Conservation (phyloP, 768 basidiomycete genomes). For the Pholiota microspora region DNA sequence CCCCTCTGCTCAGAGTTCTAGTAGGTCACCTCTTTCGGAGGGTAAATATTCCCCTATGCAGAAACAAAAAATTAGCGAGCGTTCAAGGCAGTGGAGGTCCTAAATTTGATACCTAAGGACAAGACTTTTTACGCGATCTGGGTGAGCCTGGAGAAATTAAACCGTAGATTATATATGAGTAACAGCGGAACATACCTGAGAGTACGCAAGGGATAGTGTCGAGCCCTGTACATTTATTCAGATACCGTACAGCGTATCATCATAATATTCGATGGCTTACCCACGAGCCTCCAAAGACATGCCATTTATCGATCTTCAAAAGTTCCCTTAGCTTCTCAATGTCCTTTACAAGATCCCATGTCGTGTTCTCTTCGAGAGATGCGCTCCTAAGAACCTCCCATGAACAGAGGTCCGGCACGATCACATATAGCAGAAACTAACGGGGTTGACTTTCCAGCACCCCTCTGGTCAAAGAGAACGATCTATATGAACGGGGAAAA, state of each 20-base stretch:
- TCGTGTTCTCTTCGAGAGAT: constrained; percentile 83
- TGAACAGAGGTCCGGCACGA: not conserved
- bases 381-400: constrained; percentile 49
- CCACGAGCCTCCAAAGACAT: constrained; percentile 96
- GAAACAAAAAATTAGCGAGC: not conserved
- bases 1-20: not conserved
- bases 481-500: constrained; percentile 44
- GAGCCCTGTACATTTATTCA: constrained; percentile 58
- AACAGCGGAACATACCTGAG: constrained; percentile 51
- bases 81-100: not conserved
- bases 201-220: constrained; percentile 81
- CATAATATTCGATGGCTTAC: constrained; percentile 28
- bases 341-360: constrained; percentile 91
- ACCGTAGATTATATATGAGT: not conserved
- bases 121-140: constrained; percentile 75
- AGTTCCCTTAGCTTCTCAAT: constrained; percentile 79
- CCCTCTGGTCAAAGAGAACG: constrained; percentile 87
- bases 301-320: constrained; percentile 81
- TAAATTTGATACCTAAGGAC: constrained; percentile 58
- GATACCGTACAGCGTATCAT: not conserved
- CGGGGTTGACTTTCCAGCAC: constrained; percentile 85
- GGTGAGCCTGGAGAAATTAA: constrained; percentile 55
- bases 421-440: constrained; percentile 31
- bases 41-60: constrained; percentile 84
- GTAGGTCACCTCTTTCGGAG: constrained; percentile 64